Evolutionary conservation across 805 yeast species (phyloP).

Genomic region (Isabelozyma heimii): DNA sequence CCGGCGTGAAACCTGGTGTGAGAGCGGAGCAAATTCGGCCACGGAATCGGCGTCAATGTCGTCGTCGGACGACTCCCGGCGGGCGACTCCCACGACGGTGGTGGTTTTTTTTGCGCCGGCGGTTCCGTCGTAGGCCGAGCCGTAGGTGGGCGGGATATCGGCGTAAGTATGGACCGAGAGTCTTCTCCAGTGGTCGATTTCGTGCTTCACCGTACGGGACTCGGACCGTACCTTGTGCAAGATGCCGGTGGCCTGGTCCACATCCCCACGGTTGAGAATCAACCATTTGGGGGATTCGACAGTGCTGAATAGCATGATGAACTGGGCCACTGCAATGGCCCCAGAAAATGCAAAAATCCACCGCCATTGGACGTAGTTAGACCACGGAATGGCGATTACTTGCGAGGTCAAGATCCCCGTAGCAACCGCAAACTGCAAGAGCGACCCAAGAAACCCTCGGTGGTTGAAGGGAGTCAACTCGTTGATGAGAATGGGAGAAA

Average conservation of each 20-base stretch:
- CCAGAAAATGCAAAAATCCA: slow-evolving; percentile 25
- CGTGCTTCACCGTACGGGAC: slow-evolving; percentile 24
- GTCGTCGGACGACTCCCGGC: no score
- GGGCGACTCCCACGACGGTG: no score
- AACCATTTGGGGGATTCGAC: slow-evolving; percentile 45
- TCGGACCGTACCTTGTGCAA: slow-evolving; percentile 29
- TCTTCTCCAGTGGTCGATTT: slow-evolving; percentile 37
- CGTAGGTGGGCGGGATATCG: background rate
- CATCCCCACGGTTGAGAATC: slow-evolving; percentile 26
- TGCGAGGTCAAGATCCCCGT: slow-evolving; percentile 37
- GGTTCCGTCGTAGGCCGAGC: background rate
- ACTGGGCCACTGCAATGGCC: slow-evolving; percentile 24
- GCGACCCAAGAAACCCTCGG: slow-evolving; percentile 40
- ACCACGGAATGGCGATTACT: slow-evolving; percentile 26
- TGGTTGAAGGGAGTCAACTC: slow-evolving; percentile 40
- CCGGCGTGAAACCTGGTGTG: slow-evolving; percentile 14
- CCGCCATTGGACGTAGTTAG: slow-evolving; percentile 39
- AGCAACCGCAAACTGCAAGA: slow-evolving; percentile 38
- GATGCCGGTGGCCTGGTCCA: slow-evolving; percentile 23
- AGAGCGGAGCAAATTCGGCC: slow-evolving; percentile 4
- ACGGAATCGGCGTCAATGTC: background rate
- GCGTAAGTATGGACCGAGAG: slow-evolving; percentile 9
- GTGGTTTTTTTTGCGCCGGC: slow-evolving; percentile 2
- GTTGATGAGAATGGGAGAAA: slow-evolving; percentile 39
- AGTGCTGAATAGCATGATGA: slow-evolving; percentile 28